phyloP scores from a whole-genome alignment of 352 stramenopile genomes.

The Thalassiosira oceanica region DNA sequence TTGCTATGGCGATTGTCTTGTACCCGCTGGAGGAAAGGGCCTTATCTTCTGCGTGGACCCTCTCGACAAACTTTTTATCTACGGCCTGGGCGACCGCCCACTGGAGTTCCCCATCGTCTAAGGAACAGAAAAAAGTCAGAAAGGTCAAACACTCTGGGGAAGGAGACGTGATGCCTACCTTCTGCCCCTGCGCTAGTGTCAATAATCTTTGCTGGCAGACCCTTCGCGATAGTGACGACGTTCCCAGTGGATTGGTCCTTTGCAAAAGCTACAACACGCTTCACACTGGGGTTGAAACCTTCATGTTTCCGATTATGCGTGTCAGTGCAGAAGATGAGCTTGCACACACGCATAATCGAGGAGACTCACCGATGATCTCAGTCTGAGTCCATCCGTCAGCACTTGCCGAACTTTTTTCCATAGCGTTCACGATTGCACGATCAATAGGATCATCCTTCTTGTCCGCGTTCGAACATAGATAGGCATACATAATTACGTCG shows the following conservation, averaged over 20 bases:
- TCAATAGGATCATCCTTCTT: constrained; percentile 81
- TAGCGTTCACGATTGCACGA: constrained; percentile 55
- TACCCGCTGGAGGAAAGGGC: constrained; percentile 60
- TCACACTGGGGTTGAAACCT: constrained; percentile 67
- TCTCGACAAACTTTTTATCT: constrained; percentile 44
- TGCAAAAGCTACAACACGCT: constrained; percentile 65
- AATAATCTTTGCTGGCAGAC: constrained; percentile 65
- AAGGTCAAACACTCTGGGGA: no score
- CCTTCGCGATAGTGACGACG: constrained; percentile 69
- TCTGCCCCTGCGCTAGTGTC: constrained; percentile 59
- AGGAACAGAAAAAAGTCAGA: no score
- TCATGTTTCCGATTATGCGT: no score
- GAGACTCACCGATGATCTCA: no score
- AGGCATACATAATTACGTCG: constrained; percentile 64
- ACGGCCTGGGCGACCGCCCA: constrained; percentile 56
- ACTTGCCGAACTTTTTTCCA: constrained; percentile 8
- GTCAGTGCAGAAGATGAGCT: no score
- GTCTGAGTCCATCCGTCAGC: constrained; percentile 49
- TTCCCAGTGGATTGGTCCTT: constrained; percentile 31
- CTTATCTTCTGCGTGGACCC: constrained; percentile 33
- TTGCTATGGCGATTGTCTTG: constrained; percentile 78
- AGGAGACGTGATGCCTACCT: no score
- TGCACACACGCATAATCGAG: no score
- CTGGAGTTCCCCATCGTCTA: constrained; percentile 67
- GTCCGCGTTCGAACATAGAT: constrained; percentile 67